Base-by-base conservation (phyloP, 2,329 filamentous ascomycete species). In the Apiospora rasikravindrae region DNA sequence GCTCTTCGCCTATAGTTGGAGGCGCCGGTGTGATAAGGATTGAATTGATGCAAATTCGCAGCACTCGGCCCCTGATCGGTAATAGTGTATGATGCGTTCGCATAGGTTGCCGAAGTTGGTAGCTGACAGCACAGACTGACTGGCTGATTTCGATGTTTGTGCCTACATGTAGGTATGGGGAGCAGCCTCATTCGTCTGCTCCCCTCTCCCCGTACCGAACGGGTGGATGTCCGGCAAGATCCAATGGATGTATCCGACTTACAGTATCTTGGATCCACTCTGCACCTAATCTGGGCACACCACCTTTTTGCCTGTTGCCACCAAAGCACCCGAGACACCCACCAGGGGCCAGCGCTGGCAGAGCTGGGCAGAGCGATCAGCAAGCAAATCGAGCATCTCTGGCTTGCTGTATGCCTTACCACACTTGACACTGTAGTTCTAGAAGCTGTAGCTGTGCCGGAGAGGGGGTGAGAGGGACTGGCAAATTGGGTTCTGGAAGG, bases 401-500 rank as follows among this genome's bases (percentile, higher is more conserved):
- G 45, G 19, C 26, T 57, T 33, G 26, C 19, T 19, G 16, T 42
- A 57, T 11, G 10, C 22, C 51, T 19, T 57, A 57, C 13, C 26
- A 33, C 26, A 13, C 51, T 42, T 14, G 13, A 42, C 40, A 42
- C 40, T 42, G 51, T 37, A 37, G 53, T 37, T 61, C 53, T 61
- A 61, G 53, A 61, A 37, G 53, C 53, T 61, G 53, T n/a, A n/a
- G 16, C 40, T 7, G 40, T 11, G 40, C 2, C 8, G 40, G 40
- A 42, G 40, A 37, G 33, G 33, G 33, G 33, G 33, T 33, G n/a
- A n/a, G n/a, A 13, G 16, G 33, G 51, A 57, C 19, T 33, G 26
- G 51, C 16, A 13, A 26, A 10, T 64, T 37, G 33, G 16, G 57
- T 64, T 69, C 67, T 69, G 26, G 67, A 49, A 69, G 47, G 44